phyloP scores from a whole-genome alignment of 2,329 filamentous ascomycete species.

The Xylariaceae sp. region DNA sequence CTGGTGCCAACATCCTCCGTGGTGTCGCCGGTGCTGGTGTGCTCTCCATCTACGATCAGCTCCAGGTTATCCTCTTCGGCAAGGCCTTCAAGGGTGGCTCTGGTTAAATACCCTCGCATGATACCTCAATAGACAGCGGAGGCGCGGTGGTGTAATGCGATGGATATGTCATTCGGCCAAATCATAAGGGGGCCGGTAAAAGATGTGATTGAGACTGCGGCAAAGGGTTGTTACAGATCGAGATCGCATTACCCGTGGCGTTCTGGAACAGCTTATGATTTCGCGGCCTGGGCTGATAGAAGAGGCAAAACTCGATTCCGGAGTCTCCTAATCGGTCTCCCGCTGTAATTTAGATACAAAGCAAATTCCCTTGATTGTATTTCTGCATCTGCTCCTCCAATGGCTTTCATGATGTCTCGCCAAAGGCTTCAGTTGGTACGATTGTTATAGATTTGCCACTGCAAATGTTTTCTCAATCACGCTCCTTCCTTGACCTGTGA shows the following conservation, averaged over 20 bases:
- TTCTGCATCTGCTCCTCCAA: constrained; percentile 32
- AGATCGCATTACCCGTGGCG: constrained; percentile 36
- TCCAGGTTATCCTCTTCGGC: constrained; percentile 98
- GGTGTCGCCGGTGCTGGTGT: constrained; percentile 99
- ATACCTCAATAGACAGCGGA: constrained; percentile 43
- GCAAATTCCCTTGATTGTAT: constrained; percentile 51
- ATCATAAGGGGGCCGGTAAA: constrained; percentile 41
- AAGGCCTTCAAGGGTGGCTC: constrained; percentile 88
- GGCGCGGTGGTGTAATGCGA: constrained; percentile 37
- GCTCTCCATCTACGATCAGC: constrained; percentile 99
- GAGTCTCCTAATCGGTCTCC: constrained; percentile 47
- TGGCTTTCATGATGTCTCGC: too few species aligned
- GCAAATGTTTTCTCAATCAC: constrained; percentile 20
- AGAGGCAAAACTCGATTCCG: constrained; percentile 38
- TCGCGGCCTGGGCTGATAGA: constrained; percentile 32
- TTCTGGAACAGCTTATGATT: constrained; percentile 36
- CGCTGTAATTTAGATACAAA: constrained; percentile 64
- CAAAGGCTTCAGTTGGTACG: too few species aligned
- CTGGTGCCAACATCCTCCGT: constrained; percentile 99
- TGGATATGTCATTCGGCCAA: constrained; percentile 28
- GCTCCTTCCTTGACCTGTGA: constrained; percentile 20
- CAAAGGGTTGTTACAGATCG: constrained; percentile 38
- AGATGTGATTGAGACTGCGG: constrained; percentile 46
- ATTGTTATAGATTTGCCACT: constrained; percentile 35
- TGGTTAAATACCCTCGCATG: constrained; percentile 37